Evolutionary conservation across 352 stramenopile species (phyloP).

Genomic region (Blastocystis sp.): DNA sequence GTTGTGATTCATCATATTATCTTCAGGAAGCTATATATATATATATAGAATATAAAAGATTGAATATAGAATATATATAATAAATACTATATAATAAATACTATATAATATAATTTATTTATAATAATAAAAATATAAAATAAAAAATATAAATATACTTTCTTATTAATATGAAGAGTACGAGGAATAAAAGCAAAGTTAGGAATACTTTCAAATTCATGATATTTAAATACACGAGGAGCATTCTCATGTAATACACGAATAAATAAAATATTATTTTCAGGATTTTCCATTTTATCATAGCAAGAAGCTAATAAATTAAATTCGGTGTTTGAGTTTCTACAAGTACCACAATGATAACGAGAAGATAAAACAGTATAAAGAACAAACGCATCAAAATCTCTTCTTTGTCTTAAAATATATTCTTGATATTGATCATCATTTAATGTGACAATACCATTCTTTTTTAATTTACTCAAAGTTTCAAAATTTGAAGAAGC

Average conservation of each 20-base stretch:
- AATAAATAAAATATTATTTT: slow-evolving; percentile 19
- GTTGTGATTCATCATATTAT: too few relatives aligned
- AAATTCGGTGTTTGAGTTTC: slow-evolving; percentile 21
- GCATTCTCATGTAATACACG: slow-evolving; percentile 14
- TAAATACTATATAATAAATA: slow-evolving; percentile 19
- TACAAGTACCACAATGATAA: slow-evolving; percentile 15
- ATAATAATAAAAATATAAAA: slow-evolving; percentile 3
- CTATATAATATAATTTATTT: slow-evolving; percentile 20
- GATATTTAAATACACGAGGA: slow-evolving; percentile 14
- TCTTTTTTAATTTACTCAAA: not conserved
- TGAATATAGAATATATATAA: too few relatives aligned
- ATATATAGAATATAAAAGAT: too few relatives aligned
- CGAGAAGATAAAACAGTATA: slow-evolving; percentile 15
- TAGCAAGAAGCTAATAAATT: slow-evolving; percentile 3
- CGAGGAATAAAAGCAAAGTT: slow-evolving; percentile 16
- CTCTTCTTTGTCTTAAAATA: slow-evolving; percentile 3
- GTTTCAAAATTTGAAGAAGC: too few relatives aligned
- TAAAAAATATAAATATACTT: not conserved
- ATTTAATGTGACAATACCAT: slow-evolving; percentile 9
- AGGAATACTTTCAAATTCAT: slow-evolving; percentile 8
- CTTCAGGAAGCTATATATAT: too few relatives aligned
- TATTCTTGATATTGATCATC: slow-evolving; percentile 22
- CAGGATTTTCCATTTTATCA: not conserved
- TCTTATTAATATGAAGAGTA: slow-evolving; percentile 1
- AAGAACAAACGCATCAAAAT: slow-evolving; percentile 33